Conservation (phyloP, 2,329 filamentous ascomycete species). For the Penicillium sp. region DNA sequence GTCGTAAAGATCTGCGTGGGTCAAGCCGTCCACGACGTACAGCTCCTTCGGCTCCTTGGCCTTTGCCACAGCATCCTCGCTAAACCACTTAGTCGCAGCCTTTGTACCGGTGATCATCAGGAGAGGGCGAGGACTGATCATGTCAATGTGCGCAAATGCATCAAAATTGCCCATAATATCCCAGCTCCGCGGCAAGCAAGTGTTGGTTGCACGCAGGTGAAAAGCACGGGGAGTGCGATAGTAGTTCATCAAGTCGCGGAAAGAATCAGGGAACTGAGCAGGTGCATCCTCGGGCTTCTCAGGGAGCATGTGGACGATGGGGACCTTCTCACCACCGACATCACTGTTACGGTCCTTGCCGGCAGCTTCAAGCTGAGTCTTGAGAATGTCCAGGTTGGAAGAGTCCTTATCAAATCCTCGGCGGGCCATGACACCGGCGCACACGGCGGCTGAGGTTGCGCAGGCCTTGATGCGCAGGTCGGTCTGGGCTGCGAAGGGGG, state of each 20-base stretch:
- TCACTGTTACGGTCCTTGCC: slow-evolving; percentile 10
- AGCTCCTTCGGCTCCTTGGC: slow-evolving; percentile 34
- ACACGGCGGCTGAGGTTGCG: slow-evolving; percentile 31
- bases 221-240: slow-evolving; percentile 20
- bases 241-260: slow-evolving; percentile 17
- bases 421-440: slow-evolving; percentile 31
- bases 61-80: slow-evolving; percentile 10
- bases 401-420: slow-evolving; percentile 14
- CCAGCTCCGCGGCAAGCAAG: slow-evolving; percentile 15
- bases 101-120: slow-evolving; percentile 20
- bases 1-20: slow-evolving; percentile 36
- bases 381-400: slow-evolving; percentile 6
- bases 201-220: slow-evolving; percentile 22
- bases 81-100: slow-evolving; percentile 15
- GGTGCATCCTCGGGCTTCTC: slow-evolving; percentile 10
- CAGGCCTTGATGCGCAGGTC: slow-evolving; percentile 41
- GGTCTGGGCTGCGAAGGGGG: slow-evolving; percentile 32
- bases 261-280: slow-evolving; percentile 2
- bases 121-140: slow-evolving; percentile 27
- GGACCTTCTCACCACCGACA: slow-evolving; percentile 14
- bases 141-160: slow-evolving; percentile 19
- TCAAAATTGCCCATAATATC: slow-evolving; percentile 26
- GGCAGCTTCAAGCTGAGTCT: slow-evolving; percentile 5
- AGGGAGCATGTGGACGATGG: slow-evolving; percentile 11
- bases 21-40: slow-evolving; percentile 25